Base-by-base conservation (phyloP, 1,139 yeast species). In the Debaryomyces subglobosus region DNA sequence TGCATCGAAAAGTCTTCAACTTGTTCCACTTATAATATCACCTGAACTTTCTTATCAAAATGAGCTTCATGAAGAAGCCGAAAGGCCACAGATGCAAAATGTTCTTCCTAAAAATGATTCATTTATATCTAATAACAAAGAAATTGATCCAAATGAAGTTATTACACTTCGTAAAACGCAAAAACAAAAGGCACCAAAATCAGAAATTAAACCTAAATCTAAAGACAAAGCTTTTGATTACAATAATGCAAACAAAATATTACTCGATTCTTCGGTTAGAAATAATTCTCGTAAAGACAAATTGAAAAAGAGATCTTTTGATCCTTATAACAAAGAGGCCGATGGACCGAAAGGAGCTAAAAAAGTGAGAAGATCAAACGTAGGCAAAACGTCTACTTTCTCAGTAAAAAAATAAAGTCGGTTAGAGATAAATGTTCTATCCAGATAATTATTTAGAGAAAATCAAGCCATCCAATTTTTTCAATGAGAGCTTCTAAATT, bases 291-390 rank as follows among this genome's bases (percentile, higher is more conserved):
- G 43, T 18, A 60, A 56, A 30, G 59, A 58, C 7, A 55, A 57
- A 16, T 58, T 59, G 44, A 79, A 76, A 59, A 79, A 78, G 60
- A 74, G 78, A 50, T 69, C 78, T 3, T 86, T 82, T 55, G 86
- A 86, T 65, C 91, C 92, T 2, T 85, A 84, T 56, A 63, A 73
- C 5, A 64, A 62, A 47, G 72, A 71, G 5, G 69, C 74, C 32
- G 70, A 68, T 32, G 85, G 83, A 4, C 86, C 86, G 7, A 67
- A 67, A 55, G 74, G 79, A 7, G 77, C 79, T 3, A 82, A 80
- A 64, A 77, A 71, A 55, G 63, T 68, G 25, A 71, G 67, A 51
- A 65, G 68, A 39, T 57, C 67, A 38, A 71, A 74, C 6, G 55
- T 64, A 43, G 85, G 85, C 21, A 80, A 74, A 53, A 73, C 81